Evolutionary conservation across 345 rosid genomes (phyloP).

Genomic region (Lepidium sativum): DNA sequence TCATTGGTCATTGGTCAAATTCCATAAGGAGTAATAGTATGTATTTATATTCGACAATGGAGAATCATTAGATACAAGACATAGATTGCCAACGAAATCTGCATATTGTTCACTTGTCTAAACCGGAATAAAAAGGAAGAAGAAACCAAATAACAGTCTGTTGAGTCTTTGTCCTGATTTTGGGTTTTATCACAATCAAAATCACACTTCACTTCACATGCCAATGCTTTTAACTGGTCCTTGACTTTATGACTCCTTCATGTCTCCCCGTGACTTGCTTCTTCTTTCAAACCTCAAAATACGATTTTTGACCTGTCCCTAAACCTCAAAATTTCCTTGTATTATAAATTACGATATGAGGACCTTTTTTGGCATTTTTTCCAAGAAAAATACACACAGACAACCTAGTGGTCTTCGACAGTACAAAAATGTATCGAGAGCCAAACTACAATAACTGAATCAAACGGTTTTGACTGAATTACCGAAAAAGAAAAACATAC

Average conservation of each 20-base stretch:
- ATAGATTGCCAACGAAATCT: not conserved
- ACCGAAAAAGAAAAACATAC: not conserved
- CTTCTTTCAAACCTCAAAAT: not conserved
- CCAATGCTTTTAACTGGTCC: not conserved
- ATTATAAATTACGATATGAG: no score
- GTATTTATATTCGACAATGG: not conserved
- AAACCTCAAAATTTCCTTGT: no score
- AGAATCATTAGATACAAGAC: not conserved
- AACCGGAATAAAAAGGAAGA: not conserved
- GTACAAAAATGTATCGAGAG: not conserved
- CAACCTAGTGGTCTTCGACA: no score
- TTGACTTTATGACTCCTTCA: not conserved
- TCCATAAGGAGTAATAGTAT: no score
- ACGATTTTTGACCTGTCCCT: no score
- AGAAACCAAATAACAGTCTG: conserved; percentile 15
- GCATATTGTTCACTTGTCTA: not conserved
- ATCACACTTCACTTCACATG: conserved; percentile 21
- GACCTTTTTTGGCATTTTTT: no score
- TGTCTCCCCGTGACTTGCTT: conserved; percentile 3
- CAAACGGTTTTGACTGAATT: not conserved
- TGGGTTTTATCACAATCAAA: conserved; percentile 12
- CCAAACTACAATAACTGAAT: not conserved
- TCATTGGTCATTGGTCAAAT: no score
- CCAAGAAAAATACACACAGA: no score
- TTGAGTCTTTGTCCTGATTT: conserved; percentile 8